Base-by-base conservation (phyloP, 768 basidiomycete genomes). In the Gloeophyllum trabeum region DNA sequence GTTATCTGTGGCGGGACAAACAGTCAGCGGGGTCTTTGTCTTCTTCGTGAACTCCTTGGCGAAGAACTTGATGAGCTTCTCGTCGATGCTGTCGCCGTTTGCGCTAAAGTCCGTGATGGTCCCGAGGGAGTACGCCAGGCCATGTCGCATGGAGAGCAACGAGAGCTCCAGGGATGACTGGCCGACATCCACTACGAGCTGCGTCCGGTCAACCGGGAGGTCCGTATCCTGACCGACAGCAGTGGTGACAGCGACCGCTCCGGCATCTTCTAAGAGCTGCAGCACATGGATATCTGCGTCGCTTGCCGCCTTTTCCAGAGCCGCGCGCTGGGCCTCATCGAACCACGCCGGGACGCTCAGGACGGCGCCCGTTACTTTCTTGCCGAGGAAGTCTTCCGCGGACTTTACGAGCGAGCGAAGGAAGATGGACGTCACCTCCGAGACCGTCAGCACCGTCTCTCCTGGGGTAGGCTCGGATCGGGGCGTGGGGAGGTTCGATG, bases 31-130 rank as follows among this genome's bases (percentile, higher is more conserved):
- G 19, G 74, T 73, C 60, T 88, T 90, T 14, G 84, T 92, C 67
- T 96, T 99, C 65, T 97, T 98, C 39, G 86, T 87, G 61, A 99
- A 99, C 49, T 99, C 94, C 56, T 90, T 80, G 41, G 86, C 79
- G 60, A 99, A 96, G 68, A 86, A 87, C 46, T 83, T 81, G 64
- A 96, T 78, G 32, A 97, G 71, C 54, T 80, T 75, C 46, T 77
- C 75, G 62, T 91, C 88, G 53, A 93, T 77, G 45, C 73, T 70
- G 49, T 84, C 73, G 0, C 81, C 86, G 4, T 81, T 79, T 35
- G 82, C 57, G 21, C 57, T 51, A 25, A 68, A 57, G 28, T 60
- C 54, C 35, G 66, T 61, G 5, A 70, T 63, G 0, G 74, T 67
- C 3, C 75, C 75, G 22, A 91, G 62, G 41, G 75, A 60, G 54